Base-by-base conservation (phyloP, 225 moss, liverwort and hornwort genomes). In the Physcomitrium patens region DNA sequence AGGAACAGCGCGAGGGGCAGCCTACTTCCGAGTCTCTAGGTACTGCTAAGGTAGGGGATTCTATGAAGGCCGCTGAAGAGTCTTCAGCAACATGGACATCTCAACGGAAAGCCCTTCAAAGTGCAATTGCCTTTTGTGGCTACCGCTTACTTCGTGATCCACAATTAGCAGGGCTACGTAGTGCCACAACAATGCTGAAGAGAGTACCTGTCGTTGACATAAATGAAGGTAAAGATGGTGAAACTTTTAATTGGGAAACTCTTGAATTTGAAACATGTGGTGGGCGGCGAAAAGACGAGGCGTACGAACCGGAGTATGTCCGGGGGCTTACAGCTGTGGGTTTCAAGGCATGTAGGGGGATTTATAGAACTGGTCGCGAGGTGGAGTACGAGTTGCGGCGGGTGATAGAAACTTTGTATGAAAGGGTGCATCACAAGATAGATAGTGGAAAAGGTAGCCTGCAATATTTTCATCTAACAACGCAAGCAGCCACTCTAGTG, bases 271-370 rank as follows among this genome's bases (percentile, higher is more conserved):
- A 76, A 74, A 78, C 66, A 24, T 66, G 70, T 14, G 70, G 58
- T 78, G 86, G 77, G 60, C 67, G 43, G 46, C 72, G 78, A 64
- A 81, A 75, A 71, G 86, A 82, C 19, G 88, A 88, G 22, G 74
- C 49, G 49, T 67, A 75, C 57, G 80, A 84, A 65, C 83, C 81
- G 31, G 76, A 86, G 77, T 79, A 82, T 46, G 83, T 89, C 19
- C 79, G 85, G 65, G 93, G 93, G 8, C 81, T 93, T 71, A 79
- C 82, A 70, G 93, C 93, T 73, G 81, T 93, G 63, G 91, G 84
- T 46, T 81, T 87, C 10, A 91, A 85, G 81, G 91, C 89, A 71
- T 85, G 79, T 50, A 77, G 80, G 73, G 93, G 93, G 37, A 41
- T 93, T 54, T 93, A 91, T 83, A 72, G 64, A 74, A 89, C 85